These are phyloP conservation scores for Amborella trichopoda DNA, from an alignment of 164 flowering plant genomes.

Conservation along the genomic window DNA sequence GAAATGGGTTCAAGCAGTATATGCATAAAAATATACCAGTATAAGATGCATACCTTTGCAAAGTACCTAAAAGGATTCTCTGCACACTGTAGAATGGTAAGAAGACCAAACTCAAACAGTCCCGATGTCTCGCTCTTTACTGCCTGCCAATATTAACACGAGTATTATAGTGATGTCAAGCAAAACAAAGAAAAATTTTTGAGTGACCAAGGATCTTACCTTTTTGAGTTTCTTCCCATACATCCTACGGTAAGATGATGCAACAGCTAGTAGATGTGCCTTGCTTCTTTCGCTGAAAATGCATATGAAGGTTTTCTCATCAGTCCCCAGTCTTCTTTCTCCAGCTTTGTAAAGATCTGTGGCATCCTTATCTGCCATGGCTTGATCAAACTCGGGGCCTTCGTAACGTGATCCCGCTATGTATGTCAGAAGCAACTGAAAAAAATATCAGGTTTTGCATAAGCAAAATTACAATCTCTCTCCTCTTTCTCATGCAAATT, in stretches of 20 bases:
- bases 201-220: slow-evolving; percentile 17
- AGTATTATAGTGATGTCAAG: not conserved
- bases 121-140: slow-evolving; percentile 74
- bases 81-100: slow-evolving; percentile 52
- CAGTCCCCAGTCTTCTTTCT: slow-evolving; percentile 57
- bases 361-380: slow-evolving; percentile 49
- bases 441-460: slow-evolving; percentile 1
- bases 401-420: slow-evolving; percentile 43
- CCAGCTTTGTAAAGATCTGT: slow-evolving; percentile 54
- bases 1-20: too few relatives aligned
- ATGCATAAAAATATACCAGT: not conserved
- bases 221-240: slow-evolving; percentile 44
- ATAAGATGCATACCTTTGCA: slow-evolving; percentile 39
- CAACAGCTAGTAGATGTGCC: slow-evolving; percentile 60
- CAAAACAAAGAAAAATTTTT: not conserved
- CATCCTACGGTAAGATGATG: slow-evolving; percentile 27
- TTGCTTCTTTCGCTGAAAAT: slow-evolving; percentile 64
- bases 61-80: slow-evolving; percentile 52
- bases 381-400: slow-evolving; percentile 57
- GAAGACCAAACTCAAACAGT: slow-evolving; percentile 35
- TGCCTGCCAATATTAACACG: slow-evolving; percentile 29
- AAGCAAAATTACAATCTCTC: too few relatives aligned
- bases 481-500: too few relatives aligned
- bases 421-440: slow-evolving; percentile 61
- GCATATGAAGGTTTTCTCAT: slow-evolving; percentile 45